Evolutionary conservation across 2,329 filamentous ascomycete species (phyloP).

Genomic region (Cercospora zeae-maydis): DNA sequence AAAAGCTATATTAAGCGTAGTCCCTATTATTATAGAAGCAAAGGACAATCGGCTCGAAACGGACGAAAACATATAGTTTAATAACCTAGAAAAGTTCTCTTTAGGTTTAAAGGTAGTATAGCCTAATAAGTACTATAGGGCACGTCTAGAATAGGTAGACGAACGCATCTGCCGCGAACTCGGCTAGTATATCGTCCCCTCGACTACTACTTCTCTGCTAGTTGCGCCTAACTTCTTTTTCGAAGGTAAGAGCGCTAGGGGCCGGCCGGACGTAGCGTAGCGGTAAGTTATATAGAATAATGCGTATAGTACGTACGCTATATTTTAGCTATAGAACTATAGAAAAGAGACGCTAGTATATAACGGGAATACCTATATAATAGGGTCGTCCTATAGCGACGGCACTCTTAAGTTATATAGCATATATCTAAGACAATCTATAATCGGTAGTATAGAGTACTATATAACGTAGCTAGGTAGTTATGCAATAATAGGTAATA

Average conservation of each 20-base stretch:
- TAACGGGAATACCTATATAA: background rate
- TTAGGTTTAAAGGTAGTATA: background rate
- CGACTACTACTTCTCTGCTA: background rate
- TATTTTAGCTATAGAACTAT: background rate
- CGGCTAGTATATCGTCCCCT: conserved; percentile 4
- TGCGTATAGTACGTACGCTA: background rate
- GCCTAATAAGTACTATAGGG: background rate
- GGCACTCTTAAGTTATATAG: background rate
- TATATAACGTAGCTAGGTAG: background rate
- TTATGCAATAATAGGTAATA: background rate
- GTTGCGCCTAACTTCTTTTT: conserved; percentile 2
- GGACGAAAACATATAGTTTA: background rate
- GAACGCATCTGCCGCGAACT: conserved; percentile 15
- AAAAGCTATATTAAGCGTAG: too few species aligned
- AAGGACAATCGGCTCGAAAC: too few species aligned
- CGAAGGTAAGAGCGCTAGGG: background rate
- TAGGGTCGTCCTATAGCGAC: background rate
- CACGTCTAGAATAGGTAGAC: background rate
- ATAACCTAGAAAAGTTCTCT: background rate
- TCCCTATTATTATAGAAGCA: too few species aligned
- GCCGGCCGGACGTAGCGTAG: background rate
- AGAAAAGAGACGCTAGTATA: background rate
- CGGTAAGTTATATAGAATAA: background rate
- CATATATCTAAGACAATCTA: background rate
- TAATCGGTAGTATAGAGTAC: background rate